Percentiles rank a stretch among this genome's conserved stretches.
These are phyloP conservation scores for Entamoeba histolytica DNA, from an alignment of 208 protist species.

Conservation along the genomic window DNA sequence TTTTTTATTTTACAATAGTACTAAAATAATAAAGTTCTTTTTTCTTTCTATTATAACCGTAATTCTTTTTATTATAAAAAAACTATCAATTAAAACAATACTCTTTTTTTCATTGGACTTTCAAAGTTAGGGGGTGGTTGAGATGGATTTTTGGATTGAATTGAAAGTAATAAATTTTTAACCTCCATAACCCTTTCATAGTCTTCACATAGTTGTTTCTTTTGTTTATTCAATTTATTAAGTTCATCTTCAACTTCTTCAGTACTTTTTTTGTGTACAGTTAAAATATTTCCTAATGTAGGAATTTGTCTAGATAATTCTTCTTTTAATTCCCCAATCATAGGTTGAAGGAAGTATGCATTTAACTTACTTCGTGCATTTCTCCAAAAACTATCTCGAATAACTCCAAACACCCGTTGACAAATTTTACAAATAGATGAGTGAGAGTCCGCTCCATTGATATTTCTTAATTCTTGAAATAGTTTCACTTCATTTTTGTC, in stretches of 20 bases:
- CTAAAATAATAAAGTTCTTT: no score
- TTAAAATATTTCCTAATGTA: background rate
- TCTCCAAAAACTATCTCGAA: background rate
- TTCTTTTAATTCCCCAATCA: background rate
- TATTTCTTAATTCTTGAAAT: background rate
- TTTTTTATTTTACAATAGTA: no score
- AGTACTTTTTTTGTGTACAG: background rate
- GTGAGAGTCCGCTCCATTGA: background rate
- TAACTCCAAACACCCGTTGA: background rate
- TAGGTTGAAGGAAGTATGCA: background rate
- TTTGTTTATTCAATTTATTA: background rate
- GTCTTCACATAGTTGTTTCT: background rate
- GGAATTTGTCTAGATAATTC: background rate
- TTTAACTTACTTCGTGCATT: background rate
- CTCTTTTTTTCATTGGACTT: background rate
- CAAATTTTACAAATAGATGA: background rate
- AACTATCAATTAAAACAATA: no score
- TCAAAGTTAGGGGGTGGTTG: background rate
- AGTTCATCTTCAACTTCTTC: background rate
- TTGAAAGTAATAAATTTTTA: background rate
- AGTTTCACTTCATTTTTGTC: background rate
- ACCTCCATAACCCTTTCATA: background rate
- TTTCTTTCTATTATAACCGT: no score
- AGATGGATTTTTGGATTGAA: background rate
- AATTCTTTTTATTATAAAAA: no score